Evolutionary conservation across 371 early-diverging fungal species (phyloP), one percentile per base, ranked within the genome.

Genomic region (Coemansia sp.): DNA sequence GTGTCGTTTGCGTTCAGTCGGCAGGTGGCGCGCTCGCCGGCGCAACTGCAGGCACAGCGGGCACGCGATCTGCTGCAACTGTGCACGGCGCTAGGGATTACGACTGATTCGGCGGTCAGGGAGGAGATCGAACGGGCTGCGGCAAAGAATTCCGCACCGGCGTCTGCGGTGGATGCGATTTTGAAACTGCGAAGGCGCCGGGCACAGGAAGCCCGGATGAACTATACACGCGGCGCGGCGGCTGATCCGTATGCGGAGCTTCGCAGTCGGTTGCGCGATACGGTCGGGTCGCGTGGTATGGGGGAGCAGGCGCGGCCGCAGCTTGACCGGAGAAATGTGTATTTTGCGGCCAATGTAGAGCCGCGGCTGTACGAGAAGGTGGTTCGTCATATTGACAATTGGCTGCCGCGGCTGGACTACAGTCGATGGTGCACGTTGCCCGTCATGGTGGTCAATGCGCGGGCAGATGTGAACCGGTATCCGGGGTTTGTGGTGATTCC

Each of bases 401-500:
- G 55, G 48, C 61, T 74, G 38, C 61, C 40, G 12, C 14, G 49
- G n/a, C 55, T 74, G 57, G 49, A 55, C 31, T 74, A 74, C 57
- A 11, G 20, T 20, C 35, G 30, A 12, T 74, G 74, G 74, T 38
- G 49, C 62, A 39, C 35, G 38, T 64, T 74, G 65, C 74, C 74
- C 0, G 36, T 74, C 36, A 74, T 74, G 74, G 62, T 74, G 10
- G 74, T 74, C 35, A 40, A 34, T 12, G 40, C 7, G 40, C 65
- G 69, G 74, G 41, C 54, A 34, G 35, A 41, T 10, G 14, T 16
- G 2, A 36, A 16, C 34, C 54, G 41, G 31, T 74, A 65, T 11
- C 74, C 69, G 3, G 74, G 74, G 8, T 74, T 74, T 47, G 62
- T 74, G 12, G 40, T 65, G 12, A 40, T 69, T 4, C 74, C 74